Percentiles rank a stretch among this genome's conserved stretches.
Evolutionary conservation across 2,329 filamentous ascomycete genomes (phyloP).

Genomic region (Tolypocladium ovalisporum): DNA sequence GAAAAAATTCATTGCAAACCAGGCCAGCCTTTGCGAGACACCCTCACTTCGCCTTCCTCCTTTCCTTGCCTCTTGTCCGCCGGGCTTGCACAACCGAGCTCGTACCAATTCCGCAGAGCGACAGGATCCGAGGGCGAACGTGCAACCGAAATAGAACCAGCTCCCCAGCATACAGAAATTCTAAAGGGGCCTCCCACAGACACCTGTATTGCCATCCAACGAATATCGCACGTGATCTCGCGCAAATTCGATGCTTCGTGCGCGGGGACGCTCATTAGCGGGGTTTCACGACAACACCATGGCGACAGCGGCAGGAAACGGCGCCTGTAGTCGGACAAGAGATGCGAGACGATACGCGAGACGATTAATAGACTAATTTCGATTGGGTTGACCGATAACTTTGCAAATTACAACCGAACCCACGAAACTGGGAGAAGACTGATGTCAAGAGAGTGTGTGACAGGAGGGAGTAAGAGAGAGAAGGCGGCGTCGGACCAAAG

Average conservation of each 20-base stretch:
- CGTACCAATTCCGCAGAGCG: neutral
- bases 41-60: neutral
- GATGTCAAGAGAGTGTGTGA: slow-evolving; percentile 28
- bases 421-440: slow-evolving; percentile 30
- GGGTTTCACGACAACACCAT: slow-evolving; percentile 16
- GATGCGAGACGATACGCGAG: slow-evolving; percentile 20
- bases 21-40: slow-evolving; percentile 5
- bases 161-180: neutral
- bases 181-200: neutral
- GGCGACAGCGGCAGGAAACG: slow-evolving; percentile 5
- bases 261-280: slow-evolving; percentile 2
- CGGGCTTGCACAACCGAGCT: neutral
- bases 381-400: slow-evolving; percentile 43
- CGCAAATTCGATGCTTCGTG: neutral
- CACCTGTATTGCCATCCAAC: neutral
- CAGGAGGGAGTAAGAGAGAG: slow-evolving; percentile 23
- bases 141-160: neutral
- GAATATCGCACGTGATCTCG: neutral
- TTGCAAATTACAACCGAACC: slow-evolving; percentile 49
- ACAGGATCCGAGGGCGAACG: neutral
- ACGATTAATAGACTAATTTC: slow-evolving; percentile 40
- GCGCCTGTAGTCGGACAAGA: slow-evolving; percentile 14
- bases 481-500: slow-evolving; percentile 19
- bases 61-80: neutral
- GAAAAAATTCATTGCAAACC: slow-evolving; percentile 4